phyloP scores from a whole-genome alignment of 2,329 filamentous ascomycete genomes.

The Ophiostoma australiae region DNA sequence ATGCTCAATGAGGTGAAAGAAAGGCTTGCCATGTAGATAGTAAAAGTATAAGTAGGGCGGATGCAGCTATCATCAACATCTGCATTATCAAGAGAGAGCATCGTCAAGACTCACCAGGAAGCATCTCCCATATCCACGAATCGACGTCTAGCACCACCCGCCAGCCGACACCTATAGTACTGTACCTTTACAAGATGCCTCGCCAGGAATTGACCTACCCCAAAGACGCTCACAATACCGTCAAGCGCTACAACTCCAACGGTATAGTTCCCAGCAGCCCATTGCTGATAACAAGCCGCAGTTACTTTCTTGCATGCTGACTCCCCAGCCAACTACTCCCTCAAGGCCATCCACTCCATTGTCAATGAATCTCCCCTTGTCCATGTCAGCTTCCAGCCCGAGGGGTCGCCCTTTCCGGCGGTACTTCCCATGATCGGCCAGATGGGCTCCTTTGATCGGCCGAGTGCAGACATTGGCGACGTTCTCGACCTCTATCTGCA shows the following conservation, averaged over 20 bases:
- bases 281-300: not conserved
- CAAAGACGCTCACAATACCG: constrained; percentile 57
- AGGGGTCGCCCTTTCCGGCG: constrained; percentile 64
- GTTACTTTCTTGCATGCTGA: not conserved
- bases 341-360: constrained; percentile 67
- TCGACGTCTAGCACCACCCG: not conserved
- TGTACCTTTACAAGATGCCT: constrained; percentile 37
- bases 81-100: not conserved
- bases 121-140: not conserved
- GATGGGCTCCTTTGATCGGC: constrained; percentile 65
- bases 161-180: not conserved
- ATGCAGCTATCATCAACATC: not conserved
- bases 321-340: constrained; percentile 61
- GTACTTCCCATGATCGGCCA: constrained; percentile 82
- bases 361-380: constrained; percentile 70
- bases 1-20: not conserved
- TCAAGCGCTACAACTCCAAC: constrained; percentile 61
- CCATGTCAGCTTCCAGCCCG: constrained; percentile 70
- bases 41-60: constrained; percentile 1
- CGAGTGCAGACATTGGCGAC: constrained; percentile 56
- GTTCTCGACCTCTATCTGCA: constrained; percentile 75
- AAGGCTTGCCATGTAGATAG: not conserved
- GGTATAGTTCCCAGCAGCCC: constrained; percentile 41
- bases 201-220: constrained; percentile 53
- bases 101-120: not conserved